Conservation (phyloP, 345 rosid species). For the Rhodamnia argentea region DNA sequence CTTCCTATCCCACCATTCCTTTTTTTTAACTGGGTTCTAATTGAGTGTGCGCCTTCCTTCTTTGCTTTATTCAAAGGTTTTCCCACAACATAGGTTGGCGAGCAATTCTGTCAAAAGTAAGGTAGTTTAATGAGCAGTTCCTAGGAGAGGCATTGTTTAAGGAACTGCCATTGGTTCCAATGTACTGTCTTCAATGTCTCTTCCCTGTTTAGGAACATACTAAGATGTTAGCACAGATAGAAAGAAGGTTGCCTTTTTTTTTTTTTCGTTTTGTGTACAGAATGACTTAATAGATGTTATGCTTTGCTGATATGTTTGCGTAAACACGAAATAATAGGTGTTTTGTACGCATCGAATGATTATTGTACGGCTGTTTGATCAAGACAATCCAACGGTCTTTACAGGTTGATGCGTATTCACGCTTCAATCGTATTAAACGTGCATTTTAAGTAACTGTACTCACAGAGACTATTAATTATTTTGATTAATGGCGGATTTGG, state of each 20-base stretch:
- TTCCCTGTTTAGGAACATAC: neutral
- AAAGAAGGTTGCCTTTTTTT: neutral
- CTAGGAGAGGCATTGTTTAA: neutral
- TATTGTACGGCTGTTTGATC: neutral
- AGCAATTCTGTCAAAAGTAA: neutral
- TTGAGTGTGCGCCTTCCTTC: neutral
- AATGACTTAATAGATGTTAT: neutral
- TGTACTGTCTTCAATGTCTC: neutral
- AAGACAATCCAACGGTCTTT: neutral
- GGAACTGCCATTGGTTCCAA: neutral
- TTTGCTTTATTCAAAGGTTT: neutral
- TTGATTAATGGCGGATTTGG: neutral
- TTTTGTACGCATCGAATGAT: neutral
- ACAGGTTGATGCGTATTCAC: neutral
- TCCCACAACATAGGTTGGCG: neutral
- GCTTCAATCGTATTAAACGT: neutral
- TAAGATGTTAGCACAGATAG: neutral
- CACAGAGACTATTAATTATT: neutral
- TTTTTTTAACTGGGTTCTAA: neutral
- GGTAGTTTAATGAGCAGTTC: neutral
- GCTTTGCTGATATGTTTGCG: neutral
- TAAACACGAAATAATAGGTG: neutral
- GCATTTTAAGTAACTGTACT: neutral
- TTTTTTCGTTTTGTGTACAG: neutral
- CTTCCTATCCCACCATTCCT: neutral